A percentile compares a stretch with the other conserved stretches of the same genome.
phyloP scores from a whole-genome alignment of 73 alveolate species.

The Durusdinium trenchii region DNA sequence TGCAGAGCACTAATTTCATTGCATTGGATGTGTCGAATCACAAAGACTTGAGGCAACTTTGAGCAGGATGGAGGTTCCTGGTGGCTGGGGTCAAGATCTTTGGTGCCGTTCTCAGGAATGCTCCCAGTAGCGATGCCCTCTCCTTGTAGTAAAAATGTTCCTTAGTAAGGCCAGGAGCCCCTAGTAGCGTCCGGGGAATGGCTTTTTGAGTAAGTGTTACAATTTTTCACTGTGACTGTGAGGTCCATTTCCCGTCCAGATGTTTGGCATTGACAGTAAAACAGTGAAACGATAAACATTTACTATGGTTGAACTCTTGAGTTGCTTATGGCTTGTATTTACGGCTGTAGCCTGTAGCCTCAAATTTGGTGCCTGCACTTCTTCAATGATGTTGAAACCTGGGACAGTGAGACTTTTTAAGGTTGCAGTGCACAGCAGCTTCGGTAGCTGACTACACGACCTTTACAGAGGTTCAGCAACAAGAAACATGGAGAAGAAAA shows the following conservation, averaged over 20 bases:
- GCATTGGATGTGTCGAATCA: background rate
- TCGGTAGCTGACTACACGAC: constrained; percentile 52
- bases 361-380: background rate
- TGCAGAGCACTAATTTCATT: background rate
- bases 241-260: too few species aligned
- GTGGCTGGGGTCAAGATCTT: constrained; percentile 88
- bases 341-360: too few species aligned
- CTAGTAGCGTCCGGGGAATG: too few species aligned
- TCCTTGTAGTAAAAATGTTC: too few species aligned
- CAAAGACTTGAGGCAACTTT: constrained; percentile 51
- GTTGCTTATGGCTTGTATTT: background rate
- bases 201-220: too few species aligned
- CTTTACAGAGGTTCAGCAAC: constrained; percentile 81
- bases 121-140: too few species aligned
- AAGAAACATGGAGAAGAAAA: too few species aligned
- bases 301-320: too few species aligned
- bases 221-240: too few species aligned
- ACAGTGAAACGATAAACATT: too few species aligned
- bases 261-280: too few species aligned
- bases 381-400: background rate
- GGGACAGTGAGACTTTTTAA: background rate
- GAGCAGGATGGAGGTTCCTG: constrained; percentile 88
- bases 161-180: too few species aligned
- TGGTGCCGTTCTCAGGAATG: constrained; percentile 52
- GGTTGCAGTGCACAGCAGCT: constrained; percentile 91